Percentiles rank a stretch among this genome's conserved stretches.
Conservation (phyloP, 441 rosid genomes). For the Viola pubescens region DNA sequence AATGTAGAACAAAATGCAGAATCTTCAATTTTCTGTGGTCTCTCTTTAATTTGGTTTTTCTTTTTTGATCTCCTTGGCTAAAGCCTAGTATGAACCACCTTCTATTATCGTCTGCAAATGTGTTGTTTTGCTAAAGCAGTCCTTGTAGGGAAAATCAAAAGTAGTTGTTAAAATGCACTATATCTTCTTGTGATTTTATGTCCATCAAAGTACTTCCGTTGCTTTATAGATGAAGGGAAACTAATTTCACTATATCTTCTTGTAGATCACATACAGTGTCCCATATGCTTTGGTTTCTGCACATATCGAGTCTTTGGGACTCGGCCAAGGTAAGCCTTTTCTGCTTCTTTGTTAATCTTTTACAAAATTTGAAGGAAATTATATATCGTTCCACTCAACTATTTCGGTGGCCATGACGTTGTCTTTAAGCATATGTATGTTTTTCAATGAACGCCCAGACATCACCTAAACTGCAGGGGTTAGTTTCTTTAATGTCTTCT, state of each 20-base stretch:
- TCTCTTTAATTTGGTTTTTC: constrained; percentile 4
- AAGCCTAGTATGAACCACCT: too few species aligned
- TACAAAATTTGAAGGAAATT: not conserved
- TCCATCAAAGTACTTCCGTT: not conserved
- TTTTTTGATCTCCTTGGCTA: constrained; percentile 1
- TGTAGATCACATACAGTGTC: constrained; percentile 90
- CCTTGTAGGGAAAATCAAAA: too few species aligned
- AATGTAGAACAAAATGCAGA: not conserved
- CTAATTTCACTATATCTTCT: constrained; percentile 21
- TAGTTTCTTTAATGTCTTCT: too few species aligned
- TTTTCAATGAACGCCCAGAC: too few species aligned
- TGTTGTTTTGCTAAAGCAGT: too few species aligned
- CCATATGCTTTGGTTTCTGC: constrained; percentile 91
- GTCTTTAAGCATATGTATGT: too few species aligned
- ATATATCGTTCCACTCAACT: too few species aligned
- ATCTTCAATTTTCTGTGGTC: not conserved
- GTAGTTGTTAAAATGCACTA: too few species aligned
- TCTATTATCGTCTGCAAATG: too few species aligned
- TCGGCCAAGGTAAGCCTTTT: constrained; percentile 76
- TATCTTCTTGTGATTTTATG: constrained; percentile 2
- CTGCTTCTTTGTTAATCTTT: constrained; percentile 12
- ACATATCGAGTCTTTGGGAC: constrained; percentile 81
- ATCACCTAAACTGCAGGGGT: too few species aligned
- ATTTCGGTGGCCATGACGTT: too few species aligned
- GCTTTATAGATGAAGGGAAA: constrained; percentile 1